Evolutionary conservation across 305 asterid genomes (phyloP).

Genomic region (Caryopteris hybrid): DNA sequence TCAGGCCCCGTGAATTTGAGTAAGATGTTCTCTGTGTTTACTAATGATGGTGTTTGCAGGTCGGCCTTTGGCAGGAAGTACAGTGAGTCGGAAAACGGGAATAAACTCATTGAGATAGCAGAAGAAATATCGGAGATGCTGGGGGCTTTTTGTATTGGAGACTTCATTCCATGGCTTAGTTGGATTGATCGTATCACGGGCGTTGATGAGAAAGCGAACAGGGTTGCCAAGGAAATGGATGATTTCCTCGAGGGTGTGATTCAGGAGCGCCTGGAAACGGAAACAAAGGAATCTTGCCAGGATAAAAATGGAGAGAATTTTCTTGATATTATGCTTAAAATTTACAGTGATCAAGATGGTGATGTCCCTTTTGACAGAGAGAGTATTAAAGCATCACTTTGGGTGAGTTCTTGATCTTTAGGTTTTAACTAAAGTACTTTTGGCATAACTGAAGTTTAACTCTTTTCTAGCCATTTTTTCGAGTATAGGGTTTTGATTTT

Average conservation of each 20-base stretch:
- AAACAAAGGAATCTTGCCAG: neutral
- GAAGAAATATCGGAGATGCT: slow-evolving; percentile 18
- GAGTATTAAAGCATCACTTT: slow-evolving; percentile 37
- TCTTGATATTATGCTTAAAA: slow-evolving; percentile 41
- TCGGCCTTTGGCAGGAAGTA: slow-evolving; percentile 42
- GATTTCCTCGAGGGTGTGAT: slow-evolving; percentile 29
- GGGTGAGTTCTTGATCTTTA: slow-evolving; percentile 25
- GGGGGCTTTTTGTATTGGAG: slow-evolving; percentile 21
- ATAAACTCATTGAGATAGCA: neutral
- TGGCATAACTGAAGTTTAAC: no score
- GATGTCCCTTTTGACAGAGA: slow-evolving; percentile 37
- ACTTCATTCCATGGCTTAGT: slow-evolving; percentile 30
- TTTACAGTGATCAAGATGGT: slow-evolving; percentile 18
- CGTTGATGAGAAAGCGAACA: slow-evolving; percentile 19
- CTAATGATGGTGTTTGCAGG: slow-evolving; percentile 27
- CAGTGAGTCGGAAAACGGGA: slow-evolving; percentile 16
- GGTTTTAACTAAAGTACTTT: no score
- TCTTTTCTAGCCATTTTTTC: no score
- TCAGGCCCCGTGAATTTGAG: slow-evolving; percentile 18
- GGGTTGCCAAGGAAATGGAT: slow-evolving; percentile 22
- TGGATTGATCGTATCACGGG: slow-evolving; percentile 36
- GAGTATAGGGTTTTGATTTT: no score
- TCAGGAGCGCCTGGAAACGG: slow-evolving; percentile 9
- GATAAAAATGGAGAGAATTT: slow-evolving; percentile 20
- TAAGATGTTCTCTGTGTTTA: neutral